phyloP scores from a whole-genome alignment of 2,329 filamentous ascomycete genomes.

The Phoma sp. region DNA sequence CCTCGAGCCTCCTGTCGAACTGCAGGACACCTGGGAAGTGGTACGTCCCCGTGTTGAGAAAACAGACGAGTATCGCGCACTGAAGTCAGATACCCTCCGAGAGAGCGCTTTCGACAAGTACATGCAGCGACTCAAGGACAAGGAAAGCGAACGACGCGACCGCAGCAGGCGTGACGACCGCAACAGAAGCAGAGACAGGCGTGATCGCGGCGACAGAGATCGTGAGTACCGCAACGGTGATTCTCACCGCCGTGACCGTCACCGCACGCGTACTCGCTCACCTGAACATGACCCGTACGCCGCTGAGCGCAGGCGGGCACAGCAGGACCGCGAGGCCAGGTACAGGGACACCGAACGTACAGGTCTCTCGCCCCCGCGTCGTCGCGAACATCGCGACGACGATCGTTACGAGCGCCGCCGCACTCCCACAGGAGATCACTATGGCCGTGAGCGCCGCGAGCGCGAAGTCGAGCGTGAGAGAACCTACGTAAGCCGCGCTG shows the following conservation, averaged over 20 bases:
- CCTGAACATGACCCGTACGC: constrained; percentile 96
- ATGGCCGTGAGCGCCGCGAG: constrained; percentile 85
- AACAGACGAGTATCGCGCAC: constrained; percentile 81
- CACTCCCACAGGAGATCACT: constrained; percentile 68
- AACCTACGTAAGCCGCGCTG: constrained; percentile 77
- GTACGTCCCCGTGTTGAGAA: constrained; percentile 80
- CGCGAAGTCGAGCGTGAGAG: constrained; percentile 90
- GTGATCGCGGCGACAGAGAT: constrained; percentile 48
- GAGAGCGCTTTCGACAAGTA: constrained; percentile 89
- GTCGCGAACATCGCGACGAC: constrained; percentile 51
- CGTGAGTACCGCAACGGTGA: constrained; percentile 50
- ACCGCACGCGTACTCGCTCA: constrained; percentile 74
- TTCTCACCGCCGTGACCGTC: constrained; percentile 44
- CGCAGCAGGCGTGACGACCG: constrained; percentile 48
- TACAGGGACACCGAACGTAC: constrained; percentile 83
- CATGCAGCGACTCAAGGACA: constrained; percentile 87
- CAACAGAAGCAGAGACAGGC: constrained; percentile 54
- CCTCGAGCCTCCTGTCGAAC: constrained; percentile 79
- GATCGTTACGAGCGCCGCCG: constrained; percentile 57
- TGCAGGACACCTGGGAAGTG: constrained; percentile 86
- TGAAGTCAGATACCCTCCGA: constrained; percentile 82
- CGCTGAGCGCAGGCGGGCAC: constrained; percentile 90
- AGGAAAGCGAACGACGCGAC: constrained; percentile 71
- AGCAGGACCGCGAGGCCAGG: constrained; percentile 91
- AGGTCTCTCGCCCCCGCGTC: constrained; percentile 59